These are phyloP conservation scores for Nannochloropsis salina DNA, from an alignment of 108 stramenopile genomes.

Conservation along the genomic window DNA sequence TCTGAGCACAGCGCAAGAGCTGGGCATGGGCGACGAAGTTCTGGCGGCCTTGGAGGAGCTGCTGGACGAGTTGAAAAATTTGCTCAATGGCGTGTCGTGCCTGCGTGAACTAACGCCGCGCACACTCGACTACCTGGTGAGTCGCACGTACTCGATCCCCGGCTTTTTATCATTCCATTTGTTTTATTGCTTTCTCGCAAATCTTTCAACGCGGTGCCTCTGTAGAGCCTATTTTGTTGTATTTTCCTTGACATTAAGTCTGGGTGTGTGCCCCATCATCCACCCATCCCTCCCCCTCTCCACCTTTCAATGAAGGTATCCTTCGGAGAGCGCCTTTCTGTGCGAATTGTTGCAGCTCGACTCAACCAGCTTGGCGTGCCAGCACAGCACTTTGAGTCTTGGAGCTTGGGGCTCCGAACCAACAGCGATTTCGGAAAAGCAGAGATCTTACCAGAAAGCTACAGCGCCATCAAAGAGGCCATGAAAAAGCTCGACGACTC, in stretches of 20 bases:
- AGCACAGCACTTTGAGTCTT: slow-evolving; percentile 85
- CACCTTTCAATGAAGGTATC: slow-evolving; percentile 26
- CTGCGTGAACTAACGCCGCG: slow-evolving; percentile 74
- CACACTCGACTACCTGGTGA: slow-evolving; percentile 72
- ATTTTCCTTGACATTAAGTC: too few relatives aligned
- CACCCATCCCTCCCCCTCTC: not conserved
- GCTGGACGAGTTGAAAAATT: slow-evolving; percentile 70
- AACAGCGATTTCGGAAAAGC: slow-evolving; percentile 83
- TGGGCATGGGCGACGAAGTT: slow-evolving; percentile 60
- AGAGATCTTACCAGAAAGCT: slow-evolving; percentile 60
- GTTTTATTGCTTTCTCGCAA: too few relatives aligned
- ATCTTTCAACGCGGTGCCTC: too few relatives aligned
- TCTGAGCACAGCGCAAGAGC: slow-evolving; percentile 62
- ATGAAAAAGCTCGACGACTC: slow-evolving; percentile 59
- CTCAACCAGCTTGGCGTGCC: slow-evolving; percentile 89
- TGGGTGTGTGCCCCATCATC: not conserved
- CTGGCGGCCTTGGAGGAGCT: slow-evolving; percentile 62
- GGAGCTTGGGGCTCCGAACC: slow-evolving; percentile 84
- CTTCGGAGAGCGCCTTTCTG: slow-evolving; percentile 84
- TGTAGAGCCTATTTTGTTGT: too few relatives aligned
- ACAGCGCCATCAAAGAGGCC: slow-evolving; percentile 22
- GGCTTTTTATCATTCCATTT: too few relatives aligned
- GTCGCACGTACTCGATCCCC: not conserved
- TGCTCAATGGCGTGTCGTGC: slow-evolving; percentile 80
- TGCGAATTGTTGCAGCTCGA: slow-evolving; percentile 81